A percentile compares a stretch with the other conserved stretches of the same genome.
phyloP scores from a whole-genome alignment of 352 stramenopile genomes.

The Phytophthora tentaculata region DNA sequence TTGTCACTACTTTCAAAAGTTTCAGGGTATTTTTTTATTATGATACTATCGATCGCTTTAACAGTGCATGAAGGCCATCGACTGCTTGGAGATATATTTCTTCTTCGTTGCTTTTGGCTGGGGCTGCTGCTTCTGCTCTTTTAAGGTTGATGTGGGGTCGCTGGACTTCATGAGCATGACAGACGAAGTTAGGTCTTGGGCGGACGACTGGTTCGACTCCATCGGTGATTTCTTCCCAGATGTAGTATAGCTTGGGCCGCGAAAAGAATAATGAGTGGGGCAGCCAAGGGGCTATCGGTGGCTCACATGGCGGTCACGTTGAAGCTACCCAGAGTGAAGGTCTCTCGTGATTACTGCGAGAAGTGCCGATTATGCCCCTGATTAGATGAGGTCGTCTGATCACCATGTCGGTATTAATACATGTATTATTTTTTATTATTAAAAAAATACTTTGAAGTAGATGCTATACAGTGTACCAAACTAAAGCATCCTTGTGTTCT shows the following conservation, averaged over 20 bases:
- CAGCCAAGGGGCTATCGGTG: too few relatives aligned
- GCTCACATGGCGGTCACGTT: too few relatives aligned
- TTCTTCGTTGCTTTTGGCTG: conserved; percentile 21
- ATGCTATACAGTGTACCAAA: too few relatives aligned
- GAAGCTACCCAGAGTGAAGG: too few relatives aligned
- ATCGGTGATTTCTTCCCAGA: background rate
- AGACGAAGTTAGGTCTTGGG: background rate
- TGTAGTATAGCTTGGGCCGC: background rate
- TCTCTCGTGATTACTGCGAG: background rate
- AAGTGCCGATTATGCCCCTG: background rate
- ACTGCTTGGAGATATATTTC: conserved; percentile 31
- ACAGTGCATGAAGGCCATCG: conserved; percentile 30
- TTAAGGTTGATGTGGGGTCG: conserved; percentile 1
- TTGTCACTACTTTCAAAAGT: too few relatives aligned
- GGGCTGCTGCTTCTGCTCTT: conserved; percentile 19
- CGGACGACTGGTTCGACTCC: conserved; percentile 9
- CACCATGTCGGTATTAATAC: background rate
- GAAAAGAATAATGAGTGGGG: background rate
- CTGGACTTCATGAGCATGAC: conserved; percentile 10
- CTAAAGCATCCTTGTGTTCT: too few relatives aligned
- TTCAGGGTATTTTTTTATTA: too few relatives aligned
- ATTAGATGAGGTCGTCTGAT: conserved; percentile 14
- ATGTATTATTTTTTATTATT: too few relatives aligned
- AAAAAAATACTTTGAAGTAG: too few relatives aligned
- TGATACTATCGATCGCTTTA: background rate